phyloP scores from a whole-genome alignment of 2,329 filamentous ascomycete genomes.

The Aspergillus sp. region DNA sequence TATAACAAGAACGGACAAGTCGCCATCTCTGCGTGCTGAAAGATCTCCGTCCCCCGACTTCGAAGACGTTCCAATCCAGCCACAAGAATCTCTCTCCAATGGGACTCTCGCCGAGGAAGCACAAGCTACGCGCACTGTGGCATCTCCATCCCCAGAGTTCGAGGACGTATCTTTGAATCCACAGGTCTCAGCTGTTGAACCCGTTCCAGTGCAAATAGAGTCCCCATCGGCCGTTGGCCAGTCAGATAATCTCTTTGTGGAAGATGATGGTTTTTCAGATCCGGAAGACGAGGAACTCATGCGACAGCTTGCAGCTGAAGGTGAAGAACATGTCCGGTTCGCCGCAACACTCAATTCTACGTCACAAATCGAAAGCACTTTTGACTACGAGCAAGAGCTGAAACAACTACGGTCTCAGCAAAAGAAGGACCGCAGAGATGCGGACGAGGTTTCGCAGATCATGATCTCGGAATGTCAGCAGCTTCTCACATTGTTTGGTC shows the following conservation, averaged over 20 bases:
- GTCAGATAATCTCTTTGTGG: constrained; percentile 34
- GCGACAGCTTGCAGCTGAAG: constrained; percentile 81
- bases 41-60: constrained; percentile 47
- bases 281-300: constrained; percentile 90
- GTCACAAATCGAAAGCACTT: constrained; percentile 65
- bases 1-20: constrained; percentile 1
- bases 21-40: constrained; percentile 4
- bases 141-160: constrained; percentile 35
- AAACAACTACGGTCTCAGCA: constrained; percentile 87
- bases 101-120: constrained; percentile 1
- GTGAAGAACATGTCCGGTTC: constrained; percentile 90
- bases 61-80: constrained; percentile 14
- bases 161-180: constrained; percentile 21
- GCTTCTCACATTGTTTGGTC: constrained; percentile 81
- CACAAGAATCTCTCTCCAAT: constrained; percentile 11
- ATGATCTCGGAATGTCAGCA: constrained; percentile 97
- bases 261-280: constrained; percentile 71
- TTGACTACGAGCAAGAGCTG: constrained; percentile 83
- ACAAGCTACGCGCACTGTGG: constrained; percentile 15
- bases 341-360: constrained; percentile 82
- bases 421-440: constrained; percentile 91
- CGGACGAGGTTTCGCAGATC: constrained; percentile 92
- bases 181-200: constrained; percentile 15
- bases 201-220: constrained; percentile 22
- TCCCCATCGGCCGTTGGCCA: constrained; percentile 9